Base-by-base conservation (phyloP, 208 protist species). In the Acanthamoeba royreba region DNA sequence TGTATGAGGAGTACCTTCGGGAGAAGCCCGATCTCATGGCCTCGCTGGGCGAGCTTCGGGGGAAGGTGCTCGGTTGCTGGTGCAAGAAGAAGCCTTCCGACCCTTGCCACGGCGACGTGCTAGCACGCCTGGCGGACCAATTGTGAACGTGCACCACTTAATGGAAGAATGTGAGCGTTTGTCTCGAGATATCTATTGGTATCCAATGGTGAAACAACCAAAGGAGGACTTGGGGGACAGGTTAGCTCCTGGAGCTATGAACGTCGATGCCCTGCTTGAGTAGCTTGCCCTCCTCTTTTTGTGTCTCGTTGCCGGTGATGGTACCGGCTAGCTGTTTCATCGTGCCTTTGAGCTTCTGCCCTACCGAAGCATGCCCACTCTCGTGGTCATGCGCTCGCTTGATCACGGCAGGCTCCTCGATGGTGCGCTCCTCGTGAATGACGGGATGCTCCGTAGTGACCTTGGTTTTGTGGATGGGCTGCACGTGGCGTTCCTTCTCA, bases 41-140 rank as follows among this genome's bases (percentile, higher is more conserved):
- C 5, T 33, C 46, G 19, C 42, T 96, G 9, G n/a, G 38, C 13
- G 94, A 96, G 58, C 74, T 95, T 31, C 22, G 46, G 8, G 94
- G 94, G 2, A 95, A 94, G 46, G 53, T 40, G 31, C 77, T 95
- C 8, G 94, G 94, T n/a, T 95, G 94, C 47, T 95, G 94, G 94
- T 95, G 94, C 55, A 95, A 95, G 63, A 63, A 33, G 4, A 81
- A 52, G 25, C 61, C 79, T 13, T 40, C 42, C 4, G 40, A 52
- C 25, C 77, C 74, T 63, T 96, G 94, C 47, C 94, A 96, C 55
- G 94, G 94, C 11, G 92, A 95, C 31, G 53, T 93, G 31, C 74
- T 95, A 0, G 92, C 74, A 1, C 74, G 93, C 33, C 43, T 95
- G 8, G 19, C 55, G n/a, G n/a, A n/a, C n/a, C n/a, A n/a, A n/a